A percentile compares a stretch with the other conserved stretches of the same genome.
Evolutionary conservation across 1,284 basidiomycete species (phyloP).

Genomic region (Flammula alnicola): DNA sequence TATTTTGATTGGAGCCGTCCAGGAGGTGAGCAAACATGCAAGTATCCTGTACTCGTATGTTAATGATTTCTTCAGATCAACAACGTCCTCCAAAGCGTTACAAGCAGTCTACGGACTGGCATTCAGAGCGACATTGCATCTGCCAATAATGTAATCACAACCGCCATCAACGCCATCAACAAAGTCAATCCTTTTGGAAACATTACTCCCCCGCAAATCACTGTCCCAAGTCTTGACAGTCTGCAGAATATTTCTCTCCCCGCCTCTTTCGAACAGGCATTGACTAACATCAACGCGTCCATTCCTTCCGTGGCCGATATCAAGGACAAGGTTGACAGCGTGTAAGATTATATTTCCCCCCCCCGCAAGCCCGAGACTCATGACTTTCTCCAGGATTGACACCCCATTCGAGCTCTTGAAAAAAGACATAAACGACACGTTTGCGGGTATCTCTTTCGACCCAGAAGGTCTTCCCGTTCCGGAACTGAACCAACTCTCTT

Average conservation of each 20-base stretch:
- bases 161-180: conserved; percentile 71
- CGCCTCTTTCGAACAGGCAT: conserved; percentile 73
- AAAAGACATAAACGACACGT: conserved; percentile 86
- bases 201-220: conserved; percentile 71
- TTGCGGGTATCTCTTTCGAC: conserved; percentile 72
- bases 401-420: conserved; percentile 87
- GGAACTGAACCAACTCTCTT: conserved; percentile 60
- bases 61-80: conserved; percentile 59
- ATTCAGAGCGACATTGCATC: conserved; percentile 75
- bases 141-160: conserved; percentile 73
- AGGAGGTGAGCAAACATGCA: conserved; percentile 61
- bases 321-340: conserved; percentile 68
- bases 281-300: conserved; percentile 78
- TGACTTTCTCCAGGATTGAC: conserved; percentile 62
- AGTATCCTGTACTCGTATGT: conserved; percentile 8
- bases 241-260: conserved; percentile 86
- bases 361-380: conserved; percentile 7
- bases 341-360: conserved; percentile 54
- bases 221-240: conserved; percentile 70
- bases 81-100: conserved; percentile 62
- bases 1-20: conserved; percentile 80
- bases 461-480: conserved; percentile 77
- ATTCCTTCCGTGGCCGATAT: conserved; percentile 83
- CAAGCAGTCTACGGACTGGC: conserved; percentile 61
- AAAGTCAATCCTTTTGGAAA: conserved; percentile 70